These are phyloP conservation scores for Sphaerobolus stellatus DNA, from an alignment of 1,284 basidiomycete species.

Conservation along the genomic window DNA sequence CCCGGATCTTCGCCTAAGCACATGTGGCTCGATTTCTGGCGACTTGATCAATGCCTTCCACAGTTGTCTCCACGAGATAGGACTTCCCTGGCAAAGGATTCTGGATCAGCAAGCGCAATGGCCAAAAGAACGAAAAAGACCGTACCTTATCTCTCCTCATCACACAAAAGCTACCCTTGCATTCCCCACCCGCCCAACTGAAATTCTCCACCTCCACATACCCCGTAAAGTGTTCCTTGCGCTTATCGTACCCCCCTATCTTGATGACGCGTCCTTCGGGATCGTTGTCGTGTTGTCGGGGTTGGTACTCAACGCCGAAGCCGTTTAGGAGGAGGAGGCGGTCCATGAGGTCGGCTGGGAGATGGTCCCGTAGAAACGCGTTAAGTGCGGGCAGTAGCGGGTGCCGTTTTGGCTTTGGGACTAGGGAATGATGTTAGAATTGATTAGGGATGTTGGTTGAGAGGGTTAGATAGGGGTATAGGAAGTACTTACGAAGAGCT, in stretches of 20 bases:
- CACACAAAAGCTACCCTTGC: conserved; percentile 57
- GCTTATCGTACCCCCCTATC: conserved; percentile 60
- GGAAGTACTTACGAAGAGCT: conserved; percentile 52
- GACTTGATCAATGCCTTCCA: conserved; percentile 63
- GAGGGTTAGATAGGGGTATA: conserved; percentile 3
- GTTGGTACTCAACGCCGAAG: conserved; percentile 53
- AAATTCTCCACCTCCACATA: conserved; percentile 68
- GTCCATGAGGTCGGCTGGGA: conserved; percentile 49
- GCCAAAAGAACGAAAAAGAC: conserved; percentile 14
- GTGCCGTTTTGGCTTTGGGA: conserved; percentile 72
- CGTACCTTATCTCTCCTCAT: conserved; percentile 64
- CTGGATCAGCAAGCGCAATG: background rate
- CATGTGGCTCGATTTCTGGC: conserved; percentile 53
- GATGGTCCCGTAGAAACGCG: conserved; percentile 69
- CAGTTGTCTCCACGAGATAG: conserved; percentile 70
- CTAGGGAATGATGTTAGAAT: conserved; percentile 33
- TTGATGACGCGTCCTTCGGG: conserved; percentile 16
- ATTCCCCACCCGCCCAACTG: conserved; percentile 37
- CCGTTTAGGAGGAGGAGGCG: conserved; percentile 52
- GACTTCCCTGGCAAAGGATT: conserved; percentile 54
- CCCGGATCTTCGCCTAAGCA: conserved; percentile 37
- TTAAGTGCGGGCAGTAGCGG: conserved; percentile 69
- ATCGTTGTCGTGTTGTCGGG: conserved; percentile 18
- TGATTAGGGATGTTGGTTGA: background rate
- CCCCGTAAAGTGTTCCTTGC: conserved; percentile 64